Base-by-base conservation (phyloP, 768 basidiomycete species). In the Tremella yokohamensis region DNA sequence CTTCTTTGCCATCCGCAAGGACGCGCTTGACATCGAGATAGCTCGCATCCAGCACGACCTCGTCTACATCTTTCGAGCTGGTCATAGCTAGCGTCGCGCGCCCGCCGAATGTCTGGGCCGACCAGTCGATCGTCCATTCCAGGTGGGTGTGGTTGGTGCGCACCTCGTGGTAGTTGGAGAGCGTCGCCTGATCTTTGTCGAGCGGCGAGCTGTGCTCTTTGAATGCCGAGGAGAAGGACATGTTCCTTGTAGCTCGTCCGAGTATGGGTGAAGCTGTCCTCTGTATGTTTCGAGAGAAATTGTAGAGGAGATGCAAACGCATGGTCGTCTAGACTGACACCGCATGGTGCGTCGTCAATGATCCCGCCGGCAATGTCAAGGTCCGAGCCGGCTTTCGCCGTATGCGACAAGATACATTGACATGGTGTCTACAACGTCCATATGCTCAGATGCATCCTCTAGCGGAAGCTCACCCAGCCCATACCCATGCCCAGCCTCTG, bases 71-170 rank as follows among this genome's bases (percentile, higher is more conserved):
- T 29, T 50, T 29, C 16, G 25, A 20, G 19, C n/a, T 24, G 16
- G 19, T 50, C 3, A 75, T 80, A 52, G 82, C 80, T 52, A 80
- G 79, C 54, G 80, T 81, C 8, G 81, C 88, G 18, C 82, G 81
- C 0, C 93, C 92, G 26, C 77, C 73, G 60, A 94, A 79, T 51
- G 81, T 77, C 65, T 85, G 76, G 2, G 79, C 70, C 0, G 79
- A 66, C 72, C 90, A 96, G 77, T 96, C 85, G 62, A 96, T 77
- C 0, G 66, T 77, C 91, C 90, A 94, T 63, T 87, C 82, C 51
- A 96, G 83, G 19, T 82, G 77, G 15, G 91, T 77, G 70, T 89
- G 84, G 38, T 83, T 80, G 0, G 87, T 85, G 2, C 79, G 75
- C 63, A 92, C 81, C 48, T 85, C 78, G 3, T 78, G 74, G 75